Evolutionary conservation across 2,329 filamentous ascomycete genomes (phyloP).

Genomic region (Fusarium fujikuroi): DNA sequence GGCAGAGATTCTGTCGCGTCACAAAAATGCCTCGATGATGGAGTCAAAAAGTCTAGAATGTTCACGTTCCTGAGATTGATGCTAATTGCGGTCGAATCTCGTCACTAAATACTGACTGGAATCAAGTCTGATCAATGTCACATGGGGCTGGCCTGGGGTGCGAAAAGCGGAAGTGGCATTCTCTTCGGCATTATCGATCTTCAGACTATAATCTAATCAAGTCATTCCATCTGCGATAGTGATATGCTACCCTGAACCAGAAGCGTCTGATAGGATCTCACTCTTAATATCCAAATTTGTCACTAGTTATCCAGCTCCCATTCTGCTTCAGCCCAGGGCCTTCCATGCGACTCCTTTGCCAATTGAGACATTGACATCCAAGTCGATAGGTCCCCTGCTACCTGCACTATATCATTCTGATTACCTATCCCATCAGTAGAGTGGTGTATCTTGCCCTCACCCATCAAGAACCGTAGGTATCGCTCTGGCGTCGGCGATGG

Average conservation of each 20-base stretch:
- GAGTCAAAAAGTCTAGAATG: neutral
- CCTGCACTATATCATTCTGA: neutral
- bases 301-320: neutral
- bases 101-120: too few species aligned
- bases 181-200: neutral
- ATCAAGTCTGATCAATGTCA: neutral
- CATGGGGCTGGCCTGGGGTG: neutral
- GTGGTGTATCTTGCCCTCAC: neutral
- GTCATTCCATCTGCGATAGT: neutral
- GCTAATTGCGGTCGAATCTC: too few species aligned
- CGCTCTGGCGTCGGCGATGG: neutral
- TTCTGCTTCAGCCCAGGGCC: neutral
- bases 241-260: accelerated
- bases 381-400: neutral
- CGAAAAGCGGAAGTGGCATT: neutral
- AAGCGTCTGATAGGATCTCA: accelerated
- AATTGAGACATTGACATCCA: neutral
- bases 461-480: neutral
- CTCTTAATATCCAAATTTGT: neutral
- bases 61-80: neutral
- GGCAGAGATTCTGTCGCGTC: neutral
- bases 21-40: neutral
- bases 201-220: neutral
- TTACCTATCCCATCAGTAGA: neutral
- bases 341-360: neutral